Evolutionary conservation across 2,329 filamentous ascomycete genomes (phyloP).

Genomic region (Sporothrix brunneoviolacea): DNA sequence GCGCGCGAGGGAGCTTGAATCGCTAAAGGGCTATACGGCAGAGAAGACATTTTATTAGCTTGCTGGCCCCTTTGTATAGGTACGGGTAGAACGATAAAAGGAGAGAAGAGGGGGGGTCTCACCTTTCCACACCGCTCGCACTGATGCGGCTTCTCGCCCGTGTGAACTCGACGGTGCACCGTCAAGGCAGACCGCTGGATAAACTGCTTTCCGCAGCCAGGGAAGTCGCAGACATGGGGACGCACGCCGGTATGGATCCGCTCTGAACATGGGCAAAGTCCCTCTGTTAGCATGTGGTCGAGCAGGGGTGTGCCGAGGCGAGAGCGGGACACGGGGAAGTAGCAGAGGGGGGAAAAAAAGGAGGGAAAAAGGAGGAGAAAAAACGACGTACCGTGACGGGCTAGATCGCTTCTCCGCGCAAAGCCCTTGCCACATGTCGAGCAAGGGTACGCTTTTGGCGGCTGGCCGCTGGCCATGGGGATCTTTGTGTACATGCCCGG

Average conservation of each 20-base stretch:
- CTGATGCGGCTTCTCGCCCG: slow-evolving; percentile 96
- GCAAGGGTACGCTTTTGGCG: slow-evolving; percentile 71
- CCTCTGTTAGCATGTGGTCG: too few species aligned
- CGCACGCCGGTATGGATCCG: slow-evolving; percentile 89
- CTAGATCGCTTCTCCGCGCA: slow-evolving; percentile 85
- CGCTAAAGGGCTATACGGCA: slow-evolving; percentile 97
- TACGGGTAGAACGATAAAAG: too few species aligned
- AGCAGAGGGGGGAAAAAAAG: neutral
- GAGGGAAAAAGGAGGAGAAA: neutral
- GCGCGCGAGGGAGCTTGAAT: slow-evolving; percentile 87
- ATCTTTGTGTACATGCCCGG: slow-evolving; percentile 22
- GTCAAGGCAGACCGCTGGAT: slow-evolving; percentile 95
- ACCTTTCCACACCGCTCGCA: slow-evolving; percentile 96
- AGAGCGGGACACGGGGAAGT: too few species aligned
- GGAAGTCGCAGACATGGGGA: slow-evolving; percentile 87
- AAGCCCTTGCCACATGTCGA: slow-evolving; percentile 87
- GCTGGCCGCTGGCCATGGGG: slow-evolving; percentile 16
- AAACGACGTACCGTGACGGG: slow-evolving; percentile 72
- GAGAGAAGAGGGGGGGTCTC: too few species aligned
- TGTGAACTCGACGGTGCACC: slow-evolving; percentile 91
- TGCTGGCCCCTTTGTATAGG: too few species aligned
- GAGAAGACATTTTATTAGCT: too few species aligned
- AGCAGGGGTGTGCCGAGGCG: too few species aligned
- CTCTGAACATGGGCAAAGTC: slow-evolving; percentile 51
- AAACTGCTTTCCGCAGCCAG: slow-evolving; percentile 88